Percentiles rank a stretch among this genome's conserved stretches.
These are phyloP conservation scores for Zygnema cylindricum DNA, from an alignment of 139 green algal genomes.

Conservation along the genomic window DNA sequence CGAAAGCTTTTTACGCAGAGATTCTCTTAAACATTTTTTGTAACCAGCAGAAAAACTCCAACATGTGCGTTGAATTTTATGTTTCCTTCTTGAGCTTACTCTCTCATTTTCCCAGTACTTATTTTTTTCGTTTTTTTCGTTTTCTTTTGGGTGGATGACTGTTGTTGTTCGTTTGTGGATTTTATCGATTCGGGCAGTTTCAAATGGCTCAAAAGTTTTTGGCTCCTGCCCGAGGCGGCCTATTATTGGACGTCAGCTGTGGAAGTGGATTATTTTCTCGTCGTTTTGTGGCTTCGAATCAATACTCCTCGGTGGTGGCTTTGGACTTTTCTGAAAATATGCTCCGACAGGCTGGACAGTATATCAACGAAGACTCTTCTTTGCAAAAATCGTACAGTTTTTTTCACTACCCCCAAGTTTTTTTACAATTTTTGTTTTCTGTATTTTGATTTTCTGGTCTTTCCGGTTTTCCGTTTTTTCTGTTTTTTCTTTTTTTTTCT, in stretches of 20 bases:
- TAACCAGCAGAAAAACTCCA: no score
- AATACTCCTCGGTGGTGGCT: conserved; percentile 82
- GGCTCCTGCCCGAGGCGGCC: conserved; percentile 47
- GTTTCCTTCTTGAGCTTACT: neutral
- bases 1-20: no score
- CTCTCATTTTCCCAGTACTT: neutral
- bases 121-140: neutral
- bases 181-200: neutral
- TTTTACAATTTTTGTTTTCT: conserved; percentile 8
- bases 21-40: no score
- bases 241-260: conserved; percentile 89
- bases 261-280: conserved; percentile 90
- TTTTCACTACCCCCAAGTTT: neutral
- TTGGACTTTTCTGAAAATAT: conserved; percentile 86
- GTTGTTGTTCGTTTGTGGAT: neutral
- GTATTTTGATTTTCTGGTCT: conserved; percentile 11
- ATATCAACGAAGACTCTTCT: conserved; percentile 38
- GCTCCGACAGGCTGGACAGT: conserved; percentile 80
- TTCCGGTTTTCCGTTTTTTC: conserved; percentile 2
- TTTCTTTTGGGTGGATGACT: neutral
- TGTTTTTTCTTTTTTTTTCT: neutral
- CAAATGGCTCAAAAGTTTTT: conserved; percentile 28
- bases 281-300: conserved; percentile 75
- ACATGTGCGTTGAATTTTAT: neutral
- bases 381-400: conserved; percentile 18